Evolutionary conservation across 129 eudicot genomes (phyloP).

Genomic region (Pittosporum tobira): DNA sequence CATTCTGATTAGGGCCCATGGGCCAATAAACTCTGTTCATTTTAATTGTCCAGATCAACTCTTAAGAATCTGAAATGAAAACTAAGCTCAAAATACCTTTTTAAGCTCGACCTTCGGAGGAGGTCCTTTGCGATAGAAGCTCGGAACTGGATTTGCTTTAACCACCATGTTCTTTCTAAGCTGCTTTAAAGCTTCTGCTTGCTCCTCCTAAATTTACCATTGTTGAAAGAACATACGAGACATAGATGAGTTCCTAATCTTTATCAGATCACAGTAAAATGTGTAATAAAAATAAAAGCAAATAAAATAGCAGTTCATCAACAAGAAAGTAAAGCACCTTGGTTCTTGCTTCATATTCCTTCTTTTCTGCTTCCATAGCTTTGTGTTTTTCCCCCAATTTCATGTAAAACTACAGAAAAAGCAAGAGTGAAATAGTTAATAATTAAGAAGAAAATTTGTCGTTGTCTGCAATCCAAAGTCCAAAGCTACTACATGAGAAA

Average conservation of each 20-base stretch:
- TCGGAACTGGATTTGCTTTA: constrained; percentile 95
- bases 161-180: constrained; percentile 69
- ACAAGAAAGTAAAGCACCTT: constrained; percentile 41
- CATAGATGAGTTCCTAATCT: not conserved
- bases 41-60: not conserved
- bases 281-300: not conserved
- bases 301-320: not conserved
- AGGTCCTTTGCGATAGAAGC: constrained; percentile 81
- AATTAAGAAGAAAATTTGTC: not conserved
- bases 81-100: constrained; percentile 49
- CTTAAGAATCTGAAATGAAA: not conserved
- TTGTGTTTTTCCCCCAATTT: constrained; percentile 85
- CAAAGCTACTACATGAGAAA: not conserved
- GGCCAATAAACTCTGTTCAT: too few species aligned
- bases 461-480: not conserved
- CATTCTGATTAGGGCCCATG: not conserved
- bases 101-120: constrained; percentile 91
- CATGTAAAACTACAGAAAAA: constrained; percentile 49
- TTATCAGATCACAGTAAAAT: not conserved
- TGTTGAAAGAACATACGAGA: not conserved
- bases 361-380: constrained; percentile 82
- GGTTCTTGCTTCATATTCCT: constrained; percentile 78
- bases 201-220: constrained; percentile 64
- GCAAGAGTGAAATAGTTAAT: not conserved
- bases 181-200: constrained; percentile 79